Percentiles rank a stretch among this genome's conserved stretches.
Evolutionary conservation across 2,329 filamentous ascomycete species (phyloP).

Genomic region (Monosporascus ibericus): DNA sequence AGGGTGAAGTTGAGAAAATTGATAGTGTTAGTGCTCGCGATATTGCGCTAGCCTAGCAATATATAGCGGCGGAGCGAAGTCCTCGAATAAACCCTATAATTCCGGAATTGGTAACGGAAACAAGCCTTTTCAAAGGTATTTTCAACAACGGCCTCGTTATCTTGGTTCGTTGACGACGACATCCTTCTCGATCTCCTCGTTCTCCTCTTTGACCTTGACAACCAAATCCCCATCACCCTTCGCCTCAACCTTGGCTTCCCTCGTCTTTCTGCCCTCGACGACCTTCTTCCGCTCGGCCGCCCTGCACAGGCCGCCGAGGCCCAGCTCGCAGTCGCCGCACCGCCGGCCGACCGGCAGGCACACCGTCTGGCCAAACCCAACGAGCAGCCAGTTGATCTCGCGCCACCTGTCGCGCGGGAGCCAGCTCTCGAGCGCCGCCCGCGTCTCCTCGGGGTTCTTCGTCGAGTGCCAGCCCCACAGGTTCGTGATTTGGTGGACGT

Average conservation of each 20-base stretch:
- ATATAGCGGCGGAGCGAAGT: no score
- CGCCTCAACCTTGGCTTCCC: conserved; percentile 25
- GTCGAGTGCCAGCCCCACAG: conserved; percentile 88
- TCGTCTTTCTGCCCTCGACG: conserved; percentile 46
- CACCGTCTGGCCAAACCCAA: conserved; percentile 81
- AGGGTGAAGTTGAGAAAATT: no score
- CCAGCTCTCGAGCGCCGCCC: conserved; percentile 71
- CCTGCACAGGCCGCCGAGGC: conserved; percentile 68
- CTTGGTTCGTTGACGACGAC: conserved; percentile 7
- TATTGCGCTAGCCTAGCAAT: no score
- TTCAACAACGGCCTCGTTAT: background rate
- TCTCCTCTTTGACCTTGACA: conserved; percentile 7
- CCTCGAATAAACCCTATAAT: background rate
- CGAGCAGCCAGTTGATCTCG: conserved; percentile 85
- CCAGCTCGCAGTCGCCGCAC: conserved; percentile 83
- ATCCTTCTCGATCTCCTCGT: conserved; percentile 18
- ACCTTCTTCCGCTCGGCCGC: conserved; percentile 63
- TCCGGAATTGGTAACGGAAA: background rate
- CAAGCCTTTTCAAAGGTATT: background rate
- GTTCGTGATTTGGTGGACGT: conserved; percentile 92
- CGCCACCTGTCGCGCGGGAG: conserved; percentile 80
- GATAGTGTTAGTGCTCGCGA: no score
- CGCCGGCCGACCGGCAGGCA: conserved; percentile 73
- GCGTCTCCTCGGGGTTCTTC: conserved; percentile 75
- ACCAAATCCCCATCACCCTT: conserved; percentile 18